These are phyloP conservation scores for Sphenostylis stenocarpa DNA, from an alignment of 306 rosid species.

Conservation along the genomic window DNA sequence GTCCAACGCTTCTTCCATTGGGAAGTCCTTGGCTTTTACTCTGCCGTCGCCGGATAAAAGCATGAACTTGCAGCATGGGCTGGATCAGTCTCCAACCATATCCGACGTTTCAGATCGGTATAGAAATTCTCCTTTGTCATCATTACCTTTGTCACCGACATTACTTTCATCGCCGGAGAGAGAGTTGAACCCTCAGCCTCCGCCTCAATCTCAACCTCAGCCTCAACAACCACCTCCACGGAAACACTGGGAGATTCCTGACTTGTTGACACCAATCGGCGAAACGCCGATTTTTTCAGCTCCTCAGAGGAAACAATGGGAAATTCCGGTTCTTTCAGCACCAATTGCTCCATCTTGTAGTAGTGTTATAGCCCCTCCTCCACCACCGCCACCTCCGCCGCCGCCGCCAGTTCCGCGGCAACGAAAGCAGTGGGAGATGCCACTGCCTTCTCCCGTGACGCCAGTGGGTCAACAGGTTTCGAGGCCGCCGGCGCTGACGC, in stretches of 20 bases:
- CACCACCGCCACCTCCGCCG: constrained; percentile 23
- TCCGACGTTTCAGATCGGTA: constrained; percentile 54
- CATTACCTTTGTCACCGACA: constrained; percentile 44
- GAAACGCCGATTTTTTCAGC: constrained; percentile 29
- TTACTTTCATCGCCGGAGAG: constrained; percentile 53
- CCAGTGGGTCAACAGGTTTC: constrained; percentile 35
- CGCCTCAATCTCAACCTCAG: neutral
- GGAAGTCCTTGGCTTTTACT: constrained; percentile 44
- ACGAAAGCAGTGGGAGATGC: constrained; percentile 50
- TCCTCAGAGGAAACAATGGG: constrained; percentile 50
- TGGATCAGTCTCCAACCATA: constrained; percentile 52
- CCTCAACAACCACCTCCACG: neutral
- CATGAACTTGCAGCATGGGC: constrained; percentile 25
- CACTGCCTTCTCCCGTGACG: constrained; percentile 35
- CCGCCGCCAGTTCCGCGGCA: constrained; percentile 4
- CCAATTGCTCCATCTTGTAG: constrained; percentile 16
- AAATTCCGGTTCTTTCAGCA: constrained; percentile 40
- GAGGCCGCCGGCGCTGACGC: constrained; percentile 59
- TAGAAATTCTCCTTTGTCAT: constrained; percentile 44
- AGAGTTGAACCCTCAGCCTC: constrained; percentile 27
- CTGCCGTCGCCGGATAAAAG: constrained; percentile 47
- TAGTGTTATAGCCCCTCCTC: constrained; percentile 31
- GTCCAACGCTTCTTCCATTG: constrained; percentile 41
- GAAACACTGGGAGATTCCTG: constrained; percentile 53
- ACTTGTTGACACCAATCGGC: constrained; percentile 34